Base-by-base conservation (phyloP, 202 grass and related monocot species). In the Zoysia matrella region DNA sequence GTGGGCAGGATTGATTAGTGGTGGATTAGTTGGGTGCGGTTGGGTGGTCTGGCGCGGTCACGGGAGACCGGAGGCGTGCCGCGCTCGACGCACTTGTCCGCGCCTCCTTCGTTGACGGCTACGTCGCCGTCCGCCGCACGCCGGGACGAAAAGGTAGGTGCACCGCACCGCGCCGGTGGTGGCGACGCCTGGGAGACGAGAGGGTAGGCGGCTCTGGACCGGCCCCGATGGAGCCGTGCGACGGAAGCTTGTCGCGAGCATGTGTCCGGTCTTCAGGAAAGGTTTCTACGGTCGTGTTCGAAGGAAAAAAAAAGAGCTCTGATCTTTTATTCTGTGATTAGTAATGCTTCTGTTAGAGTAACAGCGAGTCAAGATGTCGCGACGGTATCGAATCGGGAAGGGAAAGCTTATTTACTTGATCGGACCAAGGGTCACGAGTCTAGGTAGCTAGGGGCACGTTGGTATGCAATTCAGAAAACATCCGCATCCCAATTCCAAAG, bases 31-130 rank as follows among this genome's bases (percentile, higher is more conserved):
- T 69, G 7, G 75, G 84, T 83, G 47, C 3, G 80, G 80, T 83
- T 30, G 22, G 22, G 22, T 30, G 68, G 60, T 11, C 42, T 79
- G 86, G 74, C 74, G 62, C 52, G 61, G 77, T 86, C 84, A 80
- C 57, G 58, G 7, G 6, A 51, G 41, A 36, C 40, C n/a, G 65
- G 13, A 30, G 22, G 22, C 22, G 22, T 30, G 22, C 22, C 22
- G 22, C 22, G 10, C 47, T 14, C 22, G 79, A 65, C 11, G 47
- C 67, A 43, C 42, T 14, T 30, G 13, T 15, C 39, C 22, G 22
- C 22, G 22, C 22, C 22, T 30, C 22, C 22, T 30, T 30, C 22
- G 22, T 30, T 6, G 72, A 53, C 16, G 84, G 63, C 63, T 6
- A 86, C 71, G 58, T 55, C 67, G 58, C 53, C 57, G 65, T 43